Evolutionary conservation across 345 rosid species (phyloP).

Genomic region (Hibiscus trionum): DNA sequence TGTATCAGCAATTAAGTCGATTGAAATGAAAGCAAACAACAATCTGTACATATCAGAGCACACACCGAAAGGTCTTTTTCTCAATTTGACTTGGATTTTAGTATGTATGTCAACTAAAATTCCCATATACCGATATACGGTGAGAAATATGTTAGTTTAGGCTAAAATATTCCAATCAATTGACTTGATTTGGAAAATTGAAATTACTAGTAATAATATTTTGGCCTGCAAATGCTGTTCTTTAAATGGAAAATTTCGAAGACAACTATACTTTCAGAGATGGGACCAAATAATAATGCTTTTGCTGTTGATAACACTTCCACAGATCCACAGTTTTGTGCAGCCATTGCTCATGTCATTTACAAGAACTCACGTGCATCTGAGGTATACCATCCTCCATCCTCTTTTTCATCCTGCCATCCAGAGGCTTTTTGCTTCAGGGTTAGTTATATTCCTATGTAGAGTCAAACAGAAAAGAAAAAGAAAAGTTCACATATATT

Average conservation of each 20-base stretch:
- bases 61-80: neutral
- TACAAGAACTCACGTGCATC: slow-evolving; percentile 28
- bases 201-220: neutral
- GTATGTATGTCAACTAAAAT: neutral
- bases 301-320: slow-evolving; percentile 19
- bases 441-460: neutral
- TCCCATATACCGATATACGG: neutral
- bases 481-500: neutral
- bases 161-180: neutral
- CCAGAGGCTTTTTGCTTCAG: neutral
- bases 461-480: neutral
- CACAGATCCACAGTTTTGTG: slow-evolving; percentile 35
- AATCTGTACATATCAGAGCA: neutral
- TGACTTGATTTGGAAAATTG: neutral
- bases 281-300: slow-evolving; percentile 14
- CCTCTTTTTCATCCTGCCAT: neutral
- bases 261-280: slow-evolving; percentile 3
- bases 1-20: neutral
- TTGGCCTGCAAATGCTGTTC: neutral
- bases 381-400: slow-evolving; percentile 19
- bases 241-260: slow-evolving; percentile 2
- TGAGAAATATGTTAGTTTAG: slow-evolving; percentile 21
- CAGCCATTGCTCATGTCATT: slow-evolving; percentile 28
- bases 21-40: neutral
- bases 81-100: neutral